A percentile compares a stretch with the other conserved stretches of the same genome.
These are phyloP conservation scores for Chaetomium strumarium DNA, from an alignment of 2,329 filamentous ascomycete genomes.

Conservation along the genomic window DNA sequence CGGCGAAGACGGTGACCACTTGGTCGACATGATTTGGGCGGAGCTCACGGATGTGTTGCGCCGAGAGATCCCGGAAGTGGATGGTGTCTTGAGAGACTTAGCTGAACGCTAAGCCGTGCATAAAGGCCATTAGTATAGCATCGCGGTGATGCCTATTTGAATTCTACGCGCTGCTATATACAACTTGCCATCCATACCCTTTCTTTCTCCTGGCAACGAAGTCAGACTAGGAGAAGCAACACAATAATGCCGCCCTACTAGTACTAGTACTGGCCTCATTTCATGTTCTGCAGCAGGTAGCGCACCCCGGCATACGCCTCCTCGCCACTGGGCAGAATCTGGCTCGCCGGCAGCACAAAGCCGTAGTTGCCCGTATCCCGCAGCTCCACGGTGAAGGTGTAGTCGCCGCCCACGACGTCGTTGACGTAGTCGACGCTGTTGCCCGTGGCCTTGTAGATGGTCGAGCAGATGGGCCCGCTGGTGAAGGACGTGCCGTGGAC, in stretches of 20 bases:
- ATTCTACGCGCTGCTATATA: not conserved
- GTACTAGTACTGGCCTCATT: no score
- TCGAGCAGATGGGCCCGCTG: constrained; percentile 50
- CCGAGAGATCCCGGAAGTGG: not conserved
- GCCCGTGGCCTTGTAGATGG: constrained; percentile 52
- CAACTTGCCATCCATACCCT: no score
- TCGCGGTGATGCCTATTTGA: not conserved
- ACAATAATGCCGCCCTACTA: no score
- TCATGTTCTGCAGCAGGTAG: constrained; percentile 46
- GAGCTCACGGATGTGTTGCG: not conserved
- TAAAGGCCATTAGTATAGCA: not conserved
- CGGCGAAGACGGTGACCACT: not conserved
- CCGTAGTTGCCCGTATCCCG: constrained; percentile 32
- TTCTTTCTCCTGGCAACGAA: no score
- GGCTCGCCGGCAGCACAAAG: constrained; percentile 38
- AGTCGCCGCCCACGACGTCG: constrained; percentile 6
- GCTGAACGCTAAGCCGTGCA: not conserved
- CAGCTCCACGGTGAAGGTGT: constrained; percentile 10
- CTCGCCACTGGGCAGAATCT: constrained; percentile 39
- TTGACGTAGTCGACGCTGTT: constrained; percentile 39
- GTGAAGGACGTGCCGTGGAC: constrained; percentile 35
- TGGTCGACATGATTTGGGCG: not conserved
- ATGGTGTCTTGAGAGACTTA: not conserved
- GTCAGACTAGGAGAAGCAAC: no score
- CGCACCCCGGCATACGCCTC: constrained; percentile 46